These are phyloP conservation scores for Moricandia moricandioides DNA, from an alignment of 345 rosid genomes.

Conservation along the genomic window DNA sequence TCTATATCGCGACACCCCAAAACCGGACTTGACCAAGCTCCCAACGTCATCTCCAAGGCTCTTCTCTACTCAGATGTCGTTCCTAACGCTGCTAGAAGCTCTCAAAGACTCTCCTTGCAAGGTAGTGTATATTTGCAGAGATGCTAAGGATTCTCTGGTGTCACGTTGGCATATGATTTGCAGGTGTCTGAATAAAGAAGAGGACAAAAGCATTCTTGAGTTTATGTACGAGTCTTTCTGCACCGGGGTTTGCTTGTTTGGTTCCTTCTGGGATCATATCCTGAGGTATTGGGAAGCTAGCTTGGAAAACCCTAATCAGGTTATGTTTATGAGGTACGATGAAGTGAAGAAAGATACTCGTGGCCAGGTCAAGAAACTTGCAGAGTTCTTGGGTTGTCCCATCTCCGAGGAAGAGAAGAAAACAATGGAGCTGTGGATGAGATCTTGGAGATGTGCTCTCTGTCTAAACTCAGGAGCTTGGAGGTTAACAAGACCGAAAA, in stretches of 20 bases:
- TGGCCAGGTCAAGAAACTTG: constrained; percentile 33
- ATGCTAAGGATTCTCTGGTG: neutral
- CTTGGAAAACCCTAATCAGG: constrained; percentile 34
- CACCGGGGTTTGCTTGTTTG: constrained; percentile 38
- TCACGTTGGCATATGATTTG: neutral
- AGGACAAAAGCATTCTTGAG: constrained; percentile 25
- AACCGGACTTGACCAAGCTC: constrained; percentile 24
- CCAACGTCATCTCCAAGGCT: constrained; percentile 42
- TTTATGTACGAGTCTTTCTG: constrained; percentile 41
- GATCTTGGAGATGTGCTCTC: constrained; percentile 47
- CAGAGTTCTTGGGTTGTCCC: constrained; percentile 42
- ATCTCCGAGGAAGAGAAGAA: constrained; percentile 43
- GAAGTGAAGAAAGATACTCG: constrained; percentile 10
- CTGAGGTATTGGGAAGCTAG: constrained; percentile 49
- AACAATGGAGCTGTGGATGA: constrained; percentile 13
- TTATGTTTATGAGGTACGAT: neutral
- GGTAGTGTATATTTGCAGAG: constrained; percentile 51
- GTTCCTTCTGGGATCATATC: constrained; percentile 58
- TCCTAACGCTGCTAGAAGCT: constrained; percentile 34
- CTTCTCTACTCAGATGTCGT: constrained; percentile 46
- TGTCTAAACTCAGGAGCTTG: constrained; percentile 39
- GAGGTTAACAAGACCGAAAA: constrained; percentile 38
- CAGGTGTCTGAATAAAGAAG: neutral
- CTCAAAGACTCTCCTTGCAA: constrained; percentile 40
- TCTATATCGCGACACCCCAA: neutral